These are phyloP conservation scores for apple (Malus domestica) DNA, from an alignment of 306 rosid species.

Conservation along the genomic window DNA sequence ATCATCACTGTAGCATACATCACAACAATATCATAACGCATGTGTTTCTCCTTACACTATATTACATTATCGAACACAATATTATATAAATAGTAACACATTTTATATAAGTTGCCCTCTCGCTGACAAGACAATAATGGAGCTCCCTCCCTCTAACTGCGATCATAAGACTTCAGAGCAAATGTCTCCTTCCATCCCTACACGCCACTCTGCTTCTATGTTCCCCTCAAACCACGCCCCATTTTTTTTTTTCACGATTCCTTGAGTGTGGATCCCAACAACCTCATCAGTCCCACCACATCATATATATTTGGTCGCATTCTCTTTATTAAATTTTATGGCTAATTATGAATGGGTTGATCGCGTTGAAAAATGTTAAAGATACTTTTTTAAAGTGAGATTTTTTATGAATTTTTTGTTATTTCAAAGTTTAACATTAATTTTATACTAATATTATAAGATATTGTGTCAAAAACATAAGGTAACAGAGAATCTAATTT, in stretches of 20 bases:
- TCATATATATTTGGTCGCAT: not conserved
- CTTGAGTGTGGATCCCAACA: slow-evolving; percentile 9
- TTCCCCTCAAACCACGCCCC: slow-evolving; percentile 54
- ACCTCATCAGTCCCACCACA: not conserved
- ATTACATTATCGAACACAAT: too few relatives aligned
- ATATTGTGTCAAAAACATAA: too few relatives aligned
- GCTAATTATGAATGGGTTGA: not conserved
- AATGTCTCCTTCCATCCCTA: slow-evolving; percentile 63
- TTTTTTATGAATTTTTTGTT: rapidly evolving
- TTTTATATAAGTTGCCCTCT: too few relatives aligned
- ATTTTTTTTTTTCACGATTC: slow-evolving; percentile 12
- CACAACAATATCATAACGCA: too few relatives aligned
- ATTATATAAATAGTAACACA: too few relatives aligned
- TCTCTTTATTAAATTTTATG: not conserved
- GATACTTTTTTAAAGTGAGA: rapidly evolving
- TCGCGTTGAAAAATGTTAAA: too few relatives aligned
- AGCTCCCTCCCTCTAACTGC: not conserved
- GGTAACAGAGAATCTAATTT: too few relatives aligned
- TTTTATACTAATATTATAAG: rapidly evolving
- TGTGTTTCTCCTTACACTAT: too few relatives aligned
- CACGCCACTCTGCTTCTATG: slow-evolving; percentile 36
- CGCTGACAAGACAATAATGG: slow-evolving; percentile 42
- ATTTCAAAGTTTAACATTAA: rapidly evolving
- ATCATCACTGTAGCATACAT: too few relatives aligned
- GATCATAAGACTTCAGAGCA: slow-evolving; percentile 35